Evolutionary conservation across 2,329 filamentous ascomycete genomes (phyloP), one percentile per base, ranked within the genome.

Genomic region (Fusarium pininemorale): DNA sequence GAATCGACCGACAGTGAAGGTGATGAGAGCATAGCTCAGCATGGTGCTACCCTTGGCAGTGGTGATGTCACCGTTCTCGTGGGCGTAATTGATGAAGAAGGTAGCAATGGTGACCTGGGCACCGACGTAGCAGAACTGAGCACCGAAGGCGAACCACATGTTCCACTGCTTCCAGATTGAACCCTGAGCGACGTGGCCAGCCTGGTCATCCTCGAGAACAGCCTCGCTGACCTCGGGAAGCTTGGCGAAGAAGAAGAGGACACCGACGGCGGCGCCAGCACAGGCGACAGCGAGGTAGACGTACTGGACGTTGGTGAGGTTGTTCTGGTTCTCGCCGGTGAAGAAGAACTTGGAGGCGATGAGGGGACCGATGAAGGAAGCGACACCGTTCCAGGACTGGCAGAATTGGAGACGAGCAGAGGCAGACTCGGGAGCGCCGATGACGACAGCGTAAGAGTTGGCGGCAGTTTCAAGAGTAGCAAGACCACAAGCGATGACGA

Each of bases 91-190:
- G 85, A 94, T 93, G 82, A 94, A 93, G 81, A 93, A 93, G 35
- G 82, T 83, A 7, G 90, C 90, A 67, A 92, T 87, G 66, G 88
- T 89, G 37, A 92, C 85, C 81, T 95, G 93, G 2, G 92, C 90
- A 63, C 93, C 93, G 1, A 86, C 92, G 81, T 96, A 96, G 81
- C 91, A 93, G 82, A 95, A 94, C 78, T 96, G 93, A 2, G 92
- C 91, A 75, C 90, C 88, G 0, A 92, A 89, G 22, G 92, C 93
- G 75, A 94, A 92, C 85, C 94, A 94, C 22, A 95, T 86, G 35
- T 90, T 89, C 80, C 92, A 94, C 78, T 94, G 92, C 83, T 93
- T 92, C 79, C 86, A 84, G 75, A 94, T 87, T 0, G 92, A 90
- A 76, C 89, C 87, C 75, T 91, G 87, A 58, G 87, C 84, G 66